Evolutionary conservation across 192 early-diverging fungal species (phyloP), one percentile per base, ranked within the genome.

Genomic region (Gigaspora rosea): DNA sequence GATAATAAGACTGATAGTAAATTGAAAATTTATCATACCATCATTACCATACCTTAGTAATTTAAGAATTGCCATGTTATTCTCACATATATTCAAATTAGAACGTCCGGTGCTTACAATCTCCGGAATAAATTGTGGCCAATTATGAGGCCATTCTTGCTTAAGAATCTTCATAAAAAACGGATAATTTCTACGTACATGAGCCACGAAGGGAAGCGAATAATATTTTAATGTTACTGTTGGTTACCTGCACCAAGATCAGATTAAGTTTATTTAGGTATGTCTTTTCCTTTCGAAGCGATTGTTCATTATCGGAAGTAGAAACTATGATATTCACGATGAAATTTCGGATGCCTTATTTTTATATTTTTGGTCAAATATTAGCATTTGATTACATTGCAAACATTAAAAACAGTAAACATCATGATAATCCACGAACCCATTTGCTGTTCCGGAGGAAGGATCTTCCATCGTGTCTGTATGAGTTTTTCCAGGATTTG

Each of bases 121-220:
- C 84, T 98, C 97, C 20, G 98, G 94, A 78, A 99, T 98, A 80
- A 99, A 99, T 35, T 88, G 86, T 3, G 98, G 98, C 98, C 98
- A 99, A 80, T 97, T 96, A 80, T 95, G 95, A 13, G 98, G 98
- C 98, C 98, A 99, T 82, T 99, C 98, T 83, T 99, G 96, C 85
- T 99, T 99, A 77, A 99, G 82, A 64, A 99, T 97, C 94, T 95
- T 77, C 27, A 48, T 47, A 8, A 56, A 47, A 13, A 7, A 49
- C 66, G 20, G 12, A 58, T 41, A 41, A 41, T 41, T 41, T 41
- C 41, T 41, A 41, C 41, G 7, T 41, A 41, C 41, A 41, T 41
- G 41, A 41, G 41, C 41, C 41, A 41, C 41, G 41, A 72, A 59
- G 27, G 22, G 4, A 16, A 76, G 33, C 54, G n/a, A 5, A 78